Evolutionary conservation across 768 basidiomycete species (phyloP).

Genomic region (Mycena polygramma): DNA sequence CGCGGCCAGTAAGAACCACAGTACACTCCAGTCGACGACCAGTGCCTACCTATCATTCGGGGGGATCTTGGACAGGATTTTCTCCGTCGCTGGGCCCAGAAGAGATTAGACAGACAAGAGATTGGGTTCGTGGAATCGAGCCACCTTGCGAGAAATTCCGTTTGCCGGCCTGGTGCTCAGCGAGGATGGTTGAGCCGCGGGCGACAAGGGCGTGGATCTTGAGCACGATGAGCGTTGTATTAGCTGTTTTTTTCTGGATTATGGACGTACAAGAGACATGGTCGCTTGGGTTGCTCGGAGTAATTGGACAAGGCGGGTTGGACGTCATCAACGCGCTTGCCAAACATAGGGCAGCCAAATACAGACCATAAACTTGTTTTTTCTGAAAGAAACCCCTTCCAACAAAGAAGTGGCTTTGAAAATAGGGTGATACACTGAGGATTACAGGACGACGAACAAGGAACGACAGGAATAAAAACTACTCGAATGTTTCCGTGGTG

Average conservation of each 20-base stretch:
- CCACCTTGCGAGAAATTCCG: slow-evolving; percentile 92
- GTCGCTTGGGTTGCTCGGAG: slow-evolving; percentile 13
- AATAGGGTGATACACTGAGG: no score
- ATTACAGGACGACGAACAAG: no score
- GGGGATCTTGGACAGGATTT: slow-evolving; percentile 95
- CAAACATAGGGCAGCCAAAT: slow-evolving; percentile 4
- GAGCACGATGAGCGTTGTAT: background rate
- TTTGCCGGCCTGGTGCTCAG: slow-evolving; percentile 85
- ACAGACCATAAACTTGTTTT: background rate
- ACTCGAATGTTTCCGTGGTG: slow-evolving; percentile 13
- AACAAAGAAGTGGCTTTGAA: no score
- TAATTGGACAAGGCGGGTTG: background rate
- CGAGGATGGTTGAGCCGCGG: slow-evolving; percentile 82
- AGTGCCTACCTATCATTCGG: slow-evolving; percentile 80
- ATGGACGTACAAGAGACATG: slow-evolving; percentile 52
- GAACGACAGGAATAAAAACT: background rate
- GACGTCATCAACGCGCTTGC: slow-evolving; percentile 13
- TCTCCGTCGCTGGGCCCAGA: slow-evolving; percentile 73
- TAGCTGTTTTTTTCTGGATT: no score
- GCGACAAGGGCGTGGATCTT: slow-evolving; percentile 91
- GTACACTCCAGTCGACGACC: no score
- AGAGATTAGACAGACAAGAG: slow-evolving; percentile 7
- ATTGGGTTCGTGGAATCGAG: slow-evolving; percentile 26
- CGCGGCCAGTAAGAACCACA: slow-evolving; percentile 34
- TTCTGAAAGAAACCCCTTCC: background rate